Conservation (phyloP, 352 stramenopile species). For the Phytopythium boreale region DNA sequence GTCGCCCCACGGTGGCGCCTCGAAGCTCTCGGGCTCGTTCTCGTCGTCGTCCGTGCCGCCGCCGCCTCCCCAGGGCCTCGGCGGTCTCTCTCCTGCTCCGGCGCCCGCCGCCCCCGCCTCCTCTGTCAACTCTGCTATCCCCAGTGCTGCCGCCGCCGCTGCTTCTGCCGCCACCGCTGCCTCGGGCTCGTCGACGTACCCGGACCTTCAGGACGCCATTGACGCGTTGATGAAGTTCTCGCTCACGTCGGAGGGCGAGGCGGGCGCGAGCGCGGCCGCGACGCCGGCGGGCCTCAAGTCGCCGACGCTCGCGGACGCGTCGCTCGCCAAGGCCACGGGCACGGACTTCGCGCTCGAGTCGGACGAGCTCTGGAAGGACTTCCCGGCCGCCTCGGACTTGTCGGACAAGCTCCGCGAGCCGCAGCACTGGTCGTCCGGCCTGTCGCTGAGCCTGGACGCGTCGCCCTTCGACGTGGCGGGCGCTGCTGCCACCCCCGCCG, state of each 20-base stretch:
- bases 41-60: conserved; percentile 20
- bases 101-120: neutral
- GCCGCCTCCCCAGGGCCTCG: conserved; percentile 9
- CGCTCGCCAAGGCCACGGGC: conserved; percentile 19
- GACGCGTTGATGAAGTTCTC: conserved; percentile 88
- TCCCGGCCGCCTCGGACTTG: conserved; percentile 27
- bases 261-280: conserved; percentile 12
- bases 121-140: neutral
- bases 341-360: conserved; percentile 60
- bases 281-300: conserved; percentile 10
- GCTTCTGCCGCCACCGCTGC: conserved; percentile 19
- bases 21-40: conserved; percentile 30
- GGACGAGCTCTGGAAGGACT: conserved; percentile 80
- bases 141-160: conserved; percentile 14
- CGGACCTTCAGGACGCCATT: conserved; percentile 83
- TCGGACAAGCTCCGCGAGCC: conserved; percentile 37
- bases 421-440: conserved; percentile 52
- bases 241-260: conserved; percentile 43
- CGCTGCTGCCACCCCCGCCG: too few species aligned
- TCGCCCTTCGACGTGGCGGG: conserved; percentile 26
- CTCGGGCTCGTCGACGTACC: conserved; percentile 43
- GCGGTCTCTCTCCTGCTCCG: conserved; percentile 15
- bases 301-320: conserved; percentile 1
- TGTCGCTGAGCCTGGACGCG: conserved; percentile 60
- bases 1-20: conserved; percentile 4